Conservation (phyloP, 345 rosid species). For the Rhizophora apiculata region DNA sequence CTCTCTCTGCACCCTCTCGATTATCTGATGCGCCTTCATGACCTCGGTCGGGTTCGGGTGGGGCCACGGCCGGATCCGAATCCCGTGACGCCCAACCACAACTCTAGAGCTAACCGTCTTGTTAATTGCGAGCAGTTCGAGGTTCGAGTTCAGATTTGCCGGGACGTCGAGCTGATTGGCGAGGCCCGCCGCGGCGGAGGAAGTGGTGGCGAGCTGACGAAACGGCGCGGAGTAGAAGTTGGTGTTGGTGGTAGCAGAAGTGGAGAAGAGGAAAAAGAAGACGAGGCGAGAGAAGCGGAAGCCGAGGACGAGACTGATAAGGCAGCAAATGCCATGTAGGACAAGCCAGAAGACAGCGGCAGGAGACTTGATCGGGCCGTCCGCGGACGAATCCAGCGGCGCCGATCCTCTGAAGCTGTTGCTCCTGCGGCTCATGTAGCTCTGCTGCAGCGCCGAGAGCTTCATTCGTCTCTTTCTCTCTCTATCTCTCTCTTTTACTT, state of each 20-base stretch:
- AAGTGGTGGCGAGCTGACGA: slow-evolving; percentile 24
- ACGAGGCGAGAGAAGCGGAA: slow-evolving; percentile 90
- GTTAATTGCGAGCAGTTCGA: slow-evolving; percentile 28
- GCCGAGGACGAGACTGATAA: slow-evolving; percentile 82
- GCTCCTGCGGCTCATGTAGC: slow-evolving; percentile 72
- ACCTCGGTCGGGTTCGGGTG: slow-evolving; percentile 90
- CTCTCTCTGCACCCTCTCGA: slow-evolving; percentile 86
- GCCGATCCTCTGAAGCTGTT: slow-evolving; percentile 56
- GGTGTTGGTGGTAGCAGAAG: slow-evolving; percentile 39
- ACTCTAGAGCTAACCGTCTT: slow-evolving; percentile 63
- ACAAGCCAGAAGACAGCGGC: slow-evolving; percentile 70
- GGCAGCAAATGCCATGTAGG: slow-evolving; percentile 77
- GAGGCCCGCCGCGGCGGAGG: slow-evolving; percentile 22
- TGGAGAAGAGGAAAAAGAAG: slow-evolving; percentile 83
- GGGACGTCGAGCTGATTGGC: slow-evolving; percentile 15
- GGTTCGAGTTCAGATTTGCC: slow-evolving; percentile 19
- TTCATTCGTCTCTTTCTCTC: slow-evolving; percentile 40
- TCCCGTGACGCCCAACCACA: slow-evolving; percentile 96
- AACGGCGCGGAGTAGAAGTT: slow-evolving; percentile 58
- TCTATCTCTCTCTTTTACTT: neutral
- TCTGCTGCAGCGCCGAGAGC: slow-evolving; percentile 81
- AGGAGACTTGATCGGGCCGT: slow-evolving; percentile 55
- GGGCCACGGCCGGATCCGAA: slow-evolving; percentile 99
- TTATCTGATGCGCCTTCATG: slow-evolving; percentile 86
- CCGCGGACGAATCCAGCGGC: slow-evolving; percentile 60